A percentile compares a stretch with the other conserved stretches of the same genome.
These are phyloP conservation scores for Aspergillus sojae DNA, from an alignment of 2,329 filamentous ascomycete species.

Conservation along the genomic window DNA sequence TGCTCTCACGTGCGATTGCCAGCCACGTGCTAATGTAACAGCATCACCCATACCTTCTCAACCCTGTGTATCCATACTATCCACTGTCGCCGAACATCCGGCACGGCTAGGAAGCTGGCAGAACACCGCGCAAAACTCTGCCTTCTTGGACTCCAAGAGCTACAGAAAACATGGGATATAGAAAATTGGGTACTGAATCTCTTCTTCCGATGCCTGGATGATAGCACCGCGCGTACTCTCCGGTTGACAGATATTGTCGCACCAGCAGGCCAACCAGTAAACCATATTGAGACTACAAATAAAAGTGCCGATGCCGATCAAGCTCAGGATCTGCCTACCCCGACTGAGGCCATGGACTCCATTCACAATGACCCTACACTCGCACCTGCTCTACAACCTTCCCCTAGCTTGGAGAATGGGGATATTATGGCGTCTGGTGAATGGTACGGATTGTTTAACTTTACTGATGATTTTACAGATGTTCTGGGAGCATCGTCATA, in stretches of 20 bases:
- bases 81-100: constrained; percentile 40
- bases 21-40: constrained; percentile 11
- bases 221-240: constrained; percentile 46
- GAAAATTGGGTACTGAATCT: constrained; percentile 54
- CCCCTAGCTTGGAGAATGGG: constrained; percentile 16
- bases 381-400: constrained; percentile 4
- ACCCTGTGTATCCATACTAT: constrained; percentile 54
- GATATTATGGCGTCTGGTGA: constrained; percentile 21
- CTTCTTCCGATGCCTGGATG: constrained; percentile 53
- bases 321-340: background rate
- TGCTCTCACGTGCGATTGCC: background rate
- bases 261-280: background rate
- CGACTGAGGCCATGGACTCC: constrained; percentile 6
- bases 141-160: constrained; percentile 50
- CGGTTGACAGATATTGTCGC: constrained; percentile 24
- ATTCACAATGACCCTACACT: constrained; percentile 9
- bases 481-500: constrained; percentile 30
- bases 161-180: constrained; percentile 54
- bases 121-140: constrained; percentile 54
- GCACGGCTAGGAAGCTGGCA: constrained; percentile 47
- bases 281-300: background rate
- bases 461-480: constrained; percentile 33
- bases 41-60: constrained; percentile 53
- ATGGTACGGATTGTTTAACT: constrained; percentile 34
- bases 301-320: background rate